Evolutionary conservation across 495 filamentous ascomycete species (phyloP), one percentile per base, ranked within the genome.

Genomic region (Daldinia bambusicola): DNA sequence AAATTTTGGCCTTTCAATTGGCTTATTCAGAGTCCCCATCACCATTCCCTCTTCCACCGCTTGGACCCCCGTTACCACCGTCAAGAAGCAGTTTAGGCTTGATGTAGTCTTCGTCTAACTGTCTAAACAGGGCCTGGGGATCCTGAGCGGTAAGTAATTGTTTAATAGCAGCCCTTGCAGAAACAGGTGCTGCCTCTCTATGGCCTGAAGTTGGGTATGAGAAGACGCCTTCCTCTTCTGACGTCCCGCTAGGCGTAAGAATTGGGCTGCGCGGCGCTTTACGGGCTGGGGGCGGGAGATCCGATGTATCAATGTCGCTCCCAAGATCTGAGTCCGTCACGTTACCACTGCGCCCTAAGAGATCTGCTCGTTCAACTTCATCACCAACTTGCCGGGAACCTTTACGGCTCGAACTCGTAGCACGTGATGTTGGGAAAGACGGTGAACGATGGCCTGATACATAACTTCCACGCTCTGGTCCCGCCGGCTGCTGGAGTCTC

Each of bases 21-120:
- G 62, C 55, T 74, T 73, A 10, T 45, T 74, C 75, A 2, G 72
- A 69, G n/a, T 70, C 62, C 22, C 67, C 73, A 52, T 74, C 70
- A 18, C 60, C 68, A 32, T 75, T 70, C 13, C 67, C 70, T 52
- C 69, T 60, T 14, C 75, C 61, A 45, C 64, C 59, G 18, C 66
- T 51, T 22, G 62, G 37, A 22, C 72, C 75, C 3, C 69, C 45
- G 52, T 72, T 74, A 20, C 80, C 81, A 12, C 80, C 81, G 82
- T 98, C 95, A 40, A 99, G 85, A 63, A 99, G 79, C 60, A 99
- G 83, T 71, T 88, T 93, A 9, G 95, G 95, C 84, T 99, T 99
- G 78, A 99, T 96, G 79, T 92, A 98, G 32, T 92, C 93, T 78
- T 99, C 95, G 78, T 99, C 95, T 59, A 99, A 80, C 79, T 97